A percentile compares a stretch with the other conserved stretches of the same genome.
Evolutionary conservation across 2,329 filamentous ascomycete genomes (phyloP).

Genomic region (Botryotinia convoluta): DNA sequence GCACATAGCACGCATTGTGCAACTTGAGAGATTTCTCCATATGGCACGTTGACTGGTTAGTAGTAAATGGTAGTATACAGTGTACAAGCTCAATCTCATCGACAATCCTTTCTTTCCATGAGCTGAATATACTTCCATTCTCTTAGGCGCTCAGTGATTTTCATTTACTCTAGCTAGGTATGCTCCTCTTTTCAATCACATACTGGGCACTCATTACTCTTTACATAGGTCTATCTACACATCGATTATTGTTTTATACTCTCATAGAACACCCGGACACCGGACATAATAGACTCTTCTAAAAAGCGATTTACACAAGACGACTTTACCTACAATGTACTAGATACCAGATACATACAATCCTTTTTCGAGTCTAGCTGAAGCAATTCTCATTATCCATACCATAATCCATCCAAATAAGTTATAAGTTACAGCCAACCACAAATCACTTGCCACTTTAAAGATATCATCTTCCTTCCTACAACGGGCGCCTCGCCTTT

Average conservation of each 20-base stretch:
- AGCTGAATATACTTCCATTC: not conserved
- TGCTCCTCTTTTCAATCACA: not conserved
- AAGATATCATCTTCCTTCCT: not conserved
- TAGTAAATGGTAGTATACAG: not conserved
- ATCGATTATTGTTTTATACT: not conserved
- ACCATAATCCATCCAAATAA: not conserved
- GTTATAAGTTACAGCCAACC: not conserved
- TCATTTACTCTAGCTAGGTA: not conserved
- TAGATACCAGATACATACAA: not conserved
- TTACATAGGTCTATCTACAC: not conserved
- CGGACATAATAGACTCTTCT: not conserved
- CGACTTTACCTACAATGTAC: not conserved
- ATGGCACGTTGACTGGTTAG: not conserved
- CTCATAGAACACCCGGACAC: not conserved
- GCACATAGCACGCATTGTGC: not conserved
- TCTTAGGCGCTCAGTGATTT: not conserved
- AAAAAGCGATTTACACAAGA: not conserved
- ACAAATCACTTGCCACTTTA: constrained; percentile 3
- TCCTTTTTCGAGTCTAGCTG: constrained; percentile 13
- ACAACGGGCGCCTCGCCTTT: not conserved
- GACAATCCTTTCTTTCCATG: not conserved
- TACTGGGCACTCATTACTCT: not conserved
- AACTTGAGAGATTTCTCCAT: not conserved
- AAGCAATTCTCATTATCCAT: not conserved
- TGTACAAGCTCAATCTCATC: not conserved